A percentile compares a stretch with the other conserved stretches of the same genome.
phyloP scores from a whole-genome alignment of 1,284 basidiomycete species.

The Coniophora puteana region DNA sequence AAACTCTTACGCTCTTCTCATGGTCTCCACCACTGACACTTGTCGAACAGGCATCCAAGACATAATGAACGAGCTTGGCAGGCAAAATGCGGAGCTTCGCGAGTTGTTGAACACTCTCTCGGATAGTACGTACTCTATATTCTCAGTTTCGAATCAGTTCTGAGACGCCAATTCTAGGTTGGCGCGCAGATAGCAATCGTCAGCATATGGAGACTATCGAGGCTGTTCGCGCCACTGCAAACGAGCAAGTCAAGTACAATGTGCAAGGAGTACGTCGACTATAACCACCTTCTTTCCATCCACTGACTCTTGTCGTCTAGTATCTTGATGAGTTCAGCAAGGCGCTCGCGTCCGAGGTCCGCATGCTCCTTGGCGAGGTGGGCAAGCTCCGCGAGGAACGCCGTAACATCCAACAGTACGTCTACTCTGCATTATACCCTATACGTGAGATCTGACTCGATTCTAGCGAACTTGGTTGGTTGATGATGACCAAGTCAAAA shows the following conservation, averaged over 20 bases:
- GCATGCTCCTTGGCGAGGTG: constrained; percentile 72
- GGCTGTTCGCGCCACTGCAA: constrained; percentile 59
- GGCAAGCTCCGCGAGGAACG: constrained; percentile 73
- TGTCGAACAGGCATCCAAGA: constrained; percentile 42
- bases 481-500: constrained; percentile 63
- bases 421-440: constrained; percentile 13
- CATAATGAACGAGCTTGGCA: constrained; percentile 47
- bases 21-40: constrained; percentile 3
- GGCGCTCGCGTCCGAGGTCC: constrained; percentile 72
- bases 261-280: constrained; percentile 59
- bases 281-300: constrained; percentile 2
- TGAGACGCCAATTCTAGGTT: no score
- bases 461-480: constrained; percentile 61
- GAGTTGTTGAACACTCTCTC: constrained; percentile 47
- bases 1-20: no score
- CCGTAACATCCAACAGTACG: constrained; percentile 67
- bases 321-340: constrained; percentile 81
- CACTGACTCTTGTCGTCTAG: constrained; percentile 27
- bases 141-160: constrained; percentile 7
- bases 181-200: constrained; percentile 55
- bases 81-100: constrained; percentile 49
- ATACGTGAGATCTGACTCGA: constrained; percentile 8
- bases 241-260: constrained; percentile 72
- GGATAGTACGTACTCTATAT: constrained; percentile 39
- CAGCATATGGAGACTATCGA: constrained; percentile 63